Evolutionary conservation across 495 filamentous ascomycete genomes (phyloP), one percentile per base, ranked within the genome.

Genomic region (Aspergillus homomorphus): DNA sequence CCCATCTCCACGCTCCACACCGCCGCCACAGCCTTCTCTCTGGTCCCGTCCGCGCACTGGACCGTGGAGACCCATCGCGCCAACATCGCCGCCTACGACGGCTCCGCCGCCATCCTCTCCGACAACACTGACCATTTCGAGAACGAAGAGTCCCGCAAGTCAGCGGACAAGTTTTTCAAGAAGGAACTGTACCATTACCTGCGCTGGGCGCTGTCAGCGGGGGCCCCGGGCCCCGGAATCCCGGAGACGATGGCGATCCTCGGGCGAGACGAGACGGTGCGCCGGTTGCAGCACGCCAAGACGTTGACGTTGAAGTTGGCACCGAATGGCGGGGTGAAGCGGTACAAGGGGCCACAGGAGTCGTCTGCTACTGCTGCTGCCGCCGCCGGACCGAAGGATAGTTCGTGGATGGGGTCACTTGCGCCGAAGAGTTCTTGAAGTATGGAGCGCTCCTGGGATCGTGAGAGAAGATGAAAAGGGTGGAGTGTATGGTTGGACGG

Each of bases 201-300:
- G 54, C 82, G 90, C 49, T 89, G 89, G 84, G 85, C 85, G 0
- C 51, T 93, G 28, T 67, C 77, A 0, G 87, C 73, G 18, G 81
- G 80, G 9, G 72, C 73, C 10, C 72, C 80, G 3, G 90, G 90
- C 0, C 86, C 87, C 14, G 66, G 75, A 1, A 72, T 88, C 20
- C 75, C 79, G 0, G 71, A 80, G 26, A 83, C 77, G 16, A 84
- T 95, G 81, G 68, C 51, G 16, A 72, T 88, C 1, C 66, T 95
- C 10, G 89, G 90, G 0, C 80, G 75, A 58, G 77, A 80, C 6
- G 82, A 88, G 69, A 77, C 79, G 1, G 41, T 89, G 23, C 66
- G 64, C 38, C 75, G 90, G 23, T 63, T 91, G 19, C 63, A 75
- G 26, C 73, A 78, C 43, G 84, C 82, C 12, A 72, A 66, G 42